phyloP scores from a whole-genome alignment of 257 asterid genomes.

The Voacanga thouarsii region DNA sequence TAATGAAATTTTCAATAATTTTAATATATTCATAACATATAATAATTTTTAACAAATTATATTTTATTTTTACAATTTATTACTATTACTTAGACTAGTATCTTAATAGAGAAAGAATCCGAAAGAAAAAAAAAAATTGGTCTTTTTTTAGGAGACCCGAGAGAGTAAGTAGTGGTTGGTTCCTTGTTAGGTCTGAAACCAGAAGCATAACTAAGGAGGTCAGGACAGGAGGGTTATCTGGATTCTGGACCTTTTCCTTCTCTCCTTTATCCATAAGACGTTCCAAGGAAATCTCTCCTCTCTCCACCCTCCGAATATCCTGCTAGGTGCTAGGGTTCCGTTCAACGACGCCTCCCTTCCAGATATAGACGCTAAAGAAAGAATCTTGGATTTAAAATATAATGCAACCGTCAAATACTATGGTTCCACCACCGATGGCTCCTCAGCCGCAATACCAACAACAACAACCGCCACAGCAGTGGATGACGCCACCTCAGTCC shows the following conservation, averaged over 20 bases:
- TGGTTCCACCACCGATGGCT: constrained; percentile 59
- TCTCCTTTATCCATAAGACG: too few relatives aligned
- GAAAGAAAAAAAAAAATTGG: too few relatives aligned
- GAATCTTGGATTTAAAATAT: not conserved
- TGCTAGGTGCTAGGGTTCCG: not conserved
- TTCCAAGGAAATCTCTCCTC: not conserved
- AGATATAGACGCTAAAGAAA: not conserved
- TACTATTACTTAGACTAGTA: too few relatives aligned
- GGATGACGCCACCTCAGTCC: constrained; percentile 55
- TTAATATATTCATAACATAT: too few relatives aligned
- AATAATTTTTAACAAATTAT: too few relatives aligned
- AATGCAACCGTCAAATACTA: constrained; percentile 64
- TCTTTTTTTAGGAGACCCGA: too few relatives aligned
- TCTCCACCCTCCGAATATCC: not conserved
- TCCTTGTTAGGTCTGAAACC: not conserved
- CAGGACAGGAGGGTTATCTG: too few relatives aligned
- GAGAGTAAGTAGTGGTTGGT: too few relatives aligned
- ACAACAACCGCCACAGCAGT: constrained; percentile 50
- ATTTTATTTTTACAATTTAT: too few relatives aligned
- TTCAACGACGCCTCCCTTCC: not conserved
- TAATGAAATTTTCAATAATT: too few relatives aligned
- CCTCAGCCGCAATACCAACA: constrained; percentile 52
- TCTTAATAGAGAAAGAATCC: too few relatives aligned
- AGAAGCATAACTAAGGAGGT: not conserved
- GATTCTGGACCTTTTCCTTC: too few relatives aligned